These are phyloP conservation scores for Didymella segeticola DNA, from an alignment of 2,329 filamentous ascomycete genomes.

Conservation along the genomic window DNA sequence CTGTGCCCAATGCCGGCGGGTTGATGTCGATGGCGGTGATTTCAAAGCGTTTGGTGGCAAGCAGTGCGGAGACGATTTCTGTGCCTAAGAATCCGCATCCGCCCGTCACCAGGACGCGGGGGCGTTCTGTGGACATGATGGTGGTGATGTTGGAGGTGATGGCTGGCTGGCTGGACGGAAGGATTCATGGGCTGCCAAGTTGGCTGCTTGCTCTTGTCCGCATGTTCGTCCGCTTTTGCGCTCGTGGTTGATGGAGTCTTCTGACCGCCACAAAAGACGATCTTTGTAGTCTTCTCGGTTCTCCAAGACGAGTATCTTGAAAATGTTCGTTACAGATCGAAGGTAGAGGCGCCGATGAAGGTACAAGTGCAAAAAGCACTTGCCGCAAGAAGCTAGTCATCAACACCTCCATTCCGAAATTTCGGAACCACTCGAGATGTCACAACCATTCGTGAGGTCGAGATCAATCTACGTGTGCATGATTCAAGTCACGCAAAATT, in stretches of 20 bases:
- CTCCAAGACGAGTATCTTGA: neutral
- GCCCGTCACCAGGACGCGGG: conserved; percentile 54
- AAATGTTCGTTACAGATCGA: neutral
- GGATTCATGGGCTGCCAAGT: conserved; percentile 15
- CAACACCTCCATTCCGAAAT: conserved; percentile 9
- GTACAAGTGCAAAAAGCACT: neutral
- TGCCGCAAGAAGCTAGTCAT: conserved; percentile 12
- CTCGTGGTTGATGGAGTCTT: too few relatives aligned
- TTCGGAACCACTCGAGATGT: conserved; percentile 3
- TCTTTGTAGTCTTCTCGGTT: too few relatives aligned
- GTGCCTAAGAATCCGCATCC: conserved; percentile 56
- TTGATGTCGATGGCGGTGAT: conserved; percentile 52
- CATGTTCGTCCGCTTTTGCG: conserved; percentile 1
- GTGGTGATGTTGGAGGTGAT: neutral
- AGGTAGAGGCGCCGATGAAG: neutral
- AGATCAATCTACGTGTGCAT: neutral
- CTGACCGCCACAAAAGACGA: too few relatives aligned
- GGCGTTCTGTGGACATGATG: conserved; percentile 31
- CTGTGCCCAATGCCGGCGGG: conserved; percentile 42
- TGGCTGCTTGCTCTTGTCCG: conserved; percentile 17
- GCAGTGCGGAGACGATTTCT: conserved; percentile 50
- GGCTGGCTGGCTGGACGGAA: neutral
- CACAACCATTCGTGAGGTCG: neutral
- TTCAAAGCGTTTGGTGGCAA: conserved; percentile 44
- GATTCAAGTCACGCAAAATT: neutral